Percentiles rank a stretch among this genome's conserved stretches.
Conservation (phyloP, 495 filamentous ascomycete genomes). For the Penicillium lividum region DNA sequence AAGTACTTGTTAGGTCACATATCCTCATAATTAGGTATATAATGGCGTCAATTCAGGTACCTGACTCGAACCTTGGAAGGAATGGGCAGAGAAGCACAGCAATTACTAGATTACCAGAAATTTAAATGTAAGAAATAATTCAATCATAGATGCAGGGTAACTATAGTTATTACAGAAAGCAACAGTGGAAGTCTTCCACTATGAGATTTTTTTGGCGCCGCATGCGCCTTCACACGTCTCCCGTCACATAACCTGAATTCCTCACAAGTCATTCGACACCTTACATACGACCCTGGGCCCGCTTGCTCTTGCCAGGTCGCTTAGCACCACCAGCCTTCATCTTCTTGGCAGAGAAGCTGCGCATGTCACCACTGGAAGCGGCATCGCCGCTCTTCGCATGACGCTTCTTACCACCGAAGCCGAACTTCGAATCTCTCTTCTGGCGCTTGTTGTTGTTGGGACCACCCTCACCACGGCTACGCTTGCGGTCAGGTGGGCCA, state of each 20-base stretch:
- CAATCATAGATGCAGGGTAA: constrained; percentile 27
- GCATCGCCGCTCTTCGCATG: constrained; percentile 87
- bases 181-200: constrained; percentile 16
- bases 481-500: constrained; percentile 49
- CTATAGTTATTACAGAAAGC: constrained; percentile 29
- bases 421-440: constrained; percentile 91
- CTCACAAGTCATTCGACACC: constrained; percentile 5
- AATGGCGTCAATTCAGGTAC: no score
- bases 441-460: constrained; percentile 68
- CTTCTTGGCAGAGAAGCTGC: constrained; percentile 74
- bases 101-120: no score
- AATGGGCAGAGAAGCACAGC: no score
- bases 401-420: constrained; percentile 93
- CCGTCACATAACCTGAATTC: constrained; percentile 1
- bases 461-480: constrained; percentile 37
- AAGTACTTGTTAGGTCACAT: no score
- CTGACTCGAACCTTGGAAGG: no score
- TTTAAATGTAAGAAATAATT: constrained; percentile 6
- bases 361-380: constrained; percentile 71
- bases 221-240: constrained; percentile 15
- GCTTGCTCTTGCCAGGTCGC: constrained; percentile 67
- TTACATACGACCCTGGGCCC: constrained; percentile 40
- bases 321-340: constrained; percentile 68
- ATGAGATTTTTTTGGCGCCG: constrained; percentile 20
- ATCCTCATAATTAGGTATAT: no score